Evolutionary conservation across 1,139 yeast species (phyloP), one percentile per base, ranked within the genome.

Genomic region (Debaryomycetaceae sp.): DNA sequence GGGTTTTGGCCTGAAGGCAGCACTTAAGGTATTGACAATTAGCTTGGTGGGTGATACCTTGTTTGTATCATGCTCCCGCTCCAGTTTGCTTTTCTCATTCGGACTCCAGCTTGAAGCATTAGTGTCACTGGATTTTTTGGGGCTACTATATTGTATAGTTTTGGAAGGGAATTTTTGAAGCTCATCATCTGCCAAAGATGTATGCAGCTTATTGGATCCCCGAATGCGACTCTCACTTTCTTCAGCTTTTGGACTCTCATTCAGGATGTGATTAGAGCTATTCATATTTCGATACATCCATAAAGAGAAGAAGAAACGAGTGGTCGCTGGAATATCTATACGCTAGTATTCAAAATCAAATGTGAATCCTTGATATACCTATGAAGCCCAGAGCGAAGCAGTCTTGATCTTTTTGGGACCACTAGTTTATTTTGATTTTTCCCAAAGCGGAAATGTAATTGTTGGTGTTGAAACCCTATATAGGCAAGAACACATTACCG

Each of bases 1-100:
- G 43, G 61, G 59, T 37, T 52, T 57, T 13, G 67, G 68, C 27
- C 57, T 54, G 31, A 62, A 46, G 36, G 52, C 46, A 9, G 49
- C 43, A 40, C 39, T 42, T 39, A 49, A 35, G 23, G 22, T 39
- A 34, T 23, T 24, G 7, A 36, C n/a, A 13, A 20, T 40, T 34
- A 17, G 17, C 33, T 34, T 40, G 24, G 54, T 27, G 31, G 31
- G 31, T 27, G 31, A 27, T 11, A 8, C 11, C 11, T 11, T 27
- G 31, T 7, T 2, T 8, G 11, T 3, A 2, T 27, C 11, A 50
- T 6, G 59, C 43, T 24, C 45, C 47, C 5, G 47, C 42, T 4
- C 58, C 54, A 4, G 54, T 47, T 9, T 48, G 37, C 24, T 41
- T 46, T n/a, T 38, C 36, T 9, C 11, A 39, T 22, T 27, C 8